A percentile compares a stretch with the other conserved stretches of the same genome.
Conservation (phyloP, 345 rosid genomes). For the Zanthoxylum bungeanum region DNA sequence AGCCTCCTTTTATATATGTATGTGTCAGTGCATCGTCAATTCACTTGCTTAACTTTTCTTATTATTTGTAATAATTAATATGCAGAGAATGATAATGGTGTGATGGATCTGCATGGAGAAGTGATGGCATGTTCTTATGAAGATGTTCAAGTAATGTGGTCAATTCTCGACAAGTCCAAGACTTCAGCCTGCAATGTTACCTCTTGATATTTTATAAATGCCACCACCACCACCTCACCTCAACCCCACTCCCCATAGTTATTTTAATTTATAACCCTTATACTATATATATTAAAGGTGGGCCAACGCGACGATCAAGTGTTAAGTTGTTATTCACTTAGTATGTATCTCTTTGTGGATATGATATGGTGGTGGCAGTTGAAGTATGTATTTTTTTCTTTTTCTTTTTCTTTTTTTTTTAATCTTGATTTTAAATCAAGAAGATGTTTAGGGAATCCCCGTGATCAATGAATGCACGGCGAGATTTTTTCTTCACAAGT, state of each 20-base stretch:
- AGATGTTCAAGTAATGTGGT: constrained; percentile 96
- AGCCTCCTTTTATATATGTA: too few relatives aligned
- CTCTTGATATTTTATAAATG: constrained; percentile 22
- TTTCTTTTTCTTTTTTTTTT: background rate
- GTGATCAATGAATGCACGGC: constrained; percentile 29
- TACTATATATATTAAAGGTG: too few relatives aligned
- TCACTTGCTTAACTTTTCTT: too few relatives aligned
- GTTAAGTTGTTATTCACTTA: too few relatives aligned
- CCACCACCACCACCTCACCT: background rate
- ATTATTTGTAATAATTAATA: background rate
- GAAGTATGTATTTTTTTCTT: background rate
- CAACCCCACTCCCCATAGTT: background rate
- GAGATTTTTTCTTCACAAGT: constrained; percentile 25
- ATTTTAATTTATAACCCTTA: too few relatives aligned
- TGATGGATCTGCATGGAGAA: constrained; percentile 74
- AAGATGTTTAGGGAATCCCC: constrained; percentile 31
- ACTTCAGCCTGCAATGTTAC: constrained; percentile 44
- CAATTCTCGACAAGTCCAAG: constrained; percentile 89
- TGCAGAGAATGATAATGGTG: constrained; percentile 54
- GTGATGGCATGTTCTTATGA: constrained; percentile 93
- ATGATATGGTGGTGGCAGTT: background rate
- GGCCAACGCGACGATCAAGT: too few relatives aligned
- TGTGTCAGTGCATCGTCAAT: too few relatives aligned
- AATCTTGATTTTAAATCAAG: background rate
- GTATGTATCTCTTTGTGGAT: constrained; percentile 8